A percentile compares a stretch with the other conserved stretches of the same genome.
These are phyloP conservation scores for Porpolomopsis calyptriformis DNA, from an alignment of 768 basidiomycete species.

Conservation along the genomic window DNA sequence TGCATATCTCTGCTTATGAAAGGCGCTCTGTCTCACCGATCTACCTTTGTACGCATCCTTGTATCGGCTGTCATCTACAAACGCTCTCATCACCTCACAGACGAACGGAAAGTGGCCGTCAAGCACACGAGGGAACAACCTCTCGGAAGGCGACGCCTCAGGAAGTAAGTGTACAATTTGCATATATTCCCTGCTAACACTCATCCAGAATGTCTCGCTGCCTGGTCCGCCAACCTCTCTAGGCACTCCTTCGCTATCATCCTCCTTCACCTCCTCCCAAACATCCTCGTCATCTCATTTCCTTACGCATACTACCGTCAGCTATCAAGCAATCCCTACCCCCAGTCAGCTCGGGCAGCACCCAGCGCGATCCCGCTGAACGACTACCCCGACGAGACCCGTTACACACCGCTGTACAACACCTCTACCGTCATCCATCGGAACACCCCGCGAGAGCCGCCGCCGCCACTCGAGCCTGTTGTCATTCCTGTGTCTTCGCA, in stretches of 20 bases:
- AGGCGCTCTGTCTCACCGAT: not conserved
- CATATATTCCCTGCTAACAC: not conserved
- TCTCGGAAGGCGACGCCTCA: not conserved
- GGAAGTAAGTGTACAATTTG: not conserved
- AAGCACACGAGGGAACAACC: not conserved
- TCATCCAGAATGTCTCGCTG: conserved; percentile 5
- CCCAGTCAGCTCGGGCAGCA: not conserved
- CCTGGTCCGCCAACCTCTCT: conserved; percentile 1
- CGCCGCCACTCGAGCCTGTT: too few relatives aligned
- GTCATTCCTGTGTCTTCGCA: not conserved
- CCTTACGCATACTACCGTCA: conserved; percentile 9
- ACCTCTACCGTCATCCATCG: not conserved
- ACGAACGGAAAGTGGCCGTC: not conserved
- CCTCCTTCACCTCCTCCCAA: conserved; percentile 8
- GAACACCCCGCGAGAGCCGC: not conserved
- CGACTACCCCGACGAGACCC: not conserved
- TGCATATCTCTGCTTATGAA: conserved; percentile 1
- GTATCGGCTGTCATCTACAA: not conserved
- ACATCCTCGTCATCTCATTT: conserved; percentile 6
- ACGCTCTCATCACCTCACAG: not conserved
- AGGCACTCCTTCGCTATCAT: conserved; percentile 3
- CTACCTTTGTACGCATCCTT: conserved; percentile 6
- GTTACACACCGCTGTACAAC: conserved; percentile 4
- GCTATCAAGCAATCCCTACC: not conserved
- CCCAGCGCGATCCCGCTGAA: not conserved